phyloP scores from a whole-genome alignment of 2,329 filamentous ascomycete species.

The Fusarium clavum region DNA sequence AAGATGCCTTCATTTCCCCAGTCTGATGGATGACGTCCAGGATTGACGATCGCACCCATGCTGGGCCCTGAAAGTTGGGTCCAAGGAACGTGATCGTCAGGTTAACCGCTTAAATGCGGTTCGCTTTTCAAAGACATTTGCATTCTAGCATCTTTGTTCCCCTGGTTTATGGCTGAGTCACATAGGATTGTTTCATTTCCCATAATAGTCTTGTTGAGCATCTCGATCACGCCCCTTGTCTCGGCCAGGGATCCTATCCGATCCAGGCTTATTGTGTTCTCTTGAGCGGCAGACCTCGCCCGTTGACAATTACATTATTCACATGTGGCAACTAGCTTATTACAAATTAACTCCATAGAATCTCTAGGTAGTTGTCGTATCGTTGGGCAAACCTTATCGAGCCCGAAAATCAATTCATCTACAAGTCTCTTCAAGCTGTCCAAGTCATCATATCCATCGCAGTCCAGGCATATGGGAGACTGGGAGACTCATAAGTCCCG shows the following conservation, averaged over 20 bases:
- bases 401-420: slow-evolving; percentile 10
- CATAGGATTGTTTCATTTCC: slow-evolving; percentile 20
- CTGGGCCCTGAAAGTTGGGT: background rate
- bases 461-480: background rate
- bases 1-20: background rate
- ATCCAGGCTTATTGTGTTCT: background rate
- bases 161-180: background rate
- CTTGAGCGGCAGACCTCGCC: background rate
- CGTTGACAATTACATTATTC: slow-evolving; percentile 16
- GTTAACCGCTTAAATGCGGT: slow-evolving; percentile 5
- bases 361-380: background rate
- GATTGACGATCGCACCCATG: background rate
- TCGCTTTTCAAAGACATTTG: background rate
- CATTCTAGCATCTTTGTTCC: background rate
- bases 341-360: slow-evolving; percentile 14
- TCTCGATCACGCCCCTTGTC: background rate
- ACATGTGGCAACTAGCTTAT: slow-evolving; percentile 29
- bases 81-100: slow-evolving; percentile 33
- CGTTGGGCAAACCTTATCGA: slow-evolving; percentile 5
- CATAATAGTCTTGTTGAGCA: slow-evolving; percentile 1
- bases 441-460: background rate
- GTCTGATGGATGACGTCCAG: slow-evolving; percentile 18
- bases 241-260: background rate
- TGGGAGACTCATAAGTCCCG: slow-evolving; percentile 3
- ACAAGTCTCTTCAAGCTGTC: background rate